Base-by-base conservation (phyloP, 2,329 filamentous ascomycete species). In the Dactylellina parvicollis region DNA sequence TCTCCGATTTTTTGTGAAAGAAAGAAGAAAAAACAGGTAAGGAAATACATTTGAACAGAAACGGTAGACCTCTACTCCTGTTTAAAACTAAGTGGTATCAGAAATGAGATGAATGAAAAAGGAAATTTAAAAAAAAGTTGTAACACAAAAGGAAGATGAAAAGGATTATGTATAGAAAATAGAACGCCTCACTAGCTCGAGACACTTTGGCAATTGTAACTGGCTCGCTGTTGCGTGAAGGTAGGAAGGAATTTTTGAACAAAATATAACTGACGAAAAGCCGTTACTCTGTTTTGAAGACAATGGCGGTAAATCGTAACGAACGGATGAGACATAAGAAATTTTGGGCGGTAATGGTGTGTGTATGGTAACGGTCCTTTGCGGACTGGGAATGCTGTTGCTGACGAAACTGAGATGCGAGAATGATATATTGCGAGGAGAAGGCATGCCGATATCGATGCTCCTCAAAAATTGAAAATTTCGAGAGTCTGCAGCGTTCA, bases 31-130 rank as follows among this genome's bases (percentile, higher is more conserved):
- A 46, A 30, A 24, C 16, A 8, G 38, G 47, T 52, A 59, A 38
- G 14, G 32, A 40, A 40, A 62, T 14, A 47, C 36, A 49, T n/a
- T n/a, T 4, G 26, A 18, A n/a, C n/a, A 24, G 12, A 47, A 59
- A 32, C 24, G 20, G 18, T 34, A 26, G 40, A 32, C 62, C 54
- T 59, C 62, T 59, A 67, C 52, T 67, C 62, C 62, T 67, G n/a
- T n/a, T 66, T 59, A 62, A 62, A 50, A 46, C 40, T 36, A 18
- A 38, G 40, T 61, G 66, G 66, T 57, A 71, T 62, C 42, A 44
- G 46, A 22, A 42, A 49, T 18, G 24, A 52, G 57, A 56, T 24
- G 28, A 26, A 18, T 9, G 18, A 9, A 52, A 7, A 26, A 18
- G 3, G 12, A 56, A 22, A 42, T 42, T 30, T 28, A 32, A 4